Percentiles rank a stretch among this genome's conserved stretches.
Conservation (phyloP, 768 basidiomycete species). For the Tremella fuciformis region DNA sequence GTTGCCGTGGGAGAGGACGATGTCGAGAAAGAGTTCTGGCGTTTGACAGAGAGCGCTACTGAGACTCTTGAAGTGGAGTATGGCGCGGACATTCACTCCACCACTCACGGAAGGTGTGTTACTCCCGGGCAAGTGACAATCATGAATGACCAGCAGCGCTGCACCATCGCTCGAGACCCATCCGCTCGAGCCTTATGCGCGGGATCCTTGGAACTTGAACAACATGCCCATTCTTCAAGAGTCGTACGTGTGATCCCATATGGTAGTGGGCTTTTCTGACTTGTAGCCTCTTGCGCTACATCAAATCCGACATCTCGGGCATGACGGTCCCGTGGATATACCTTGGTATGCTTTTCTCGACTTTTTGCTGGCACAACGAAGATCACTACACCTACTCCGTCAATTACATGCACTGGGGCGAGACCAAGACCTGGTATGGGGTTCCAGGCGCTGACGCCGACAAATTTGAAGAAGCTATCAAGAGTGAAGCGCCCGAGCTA, state of each 20-base stretch:
- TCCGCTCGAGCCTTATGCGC: slow-evolving; percentile 78
- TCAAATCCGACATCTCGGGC: slow-evolving; percentile 97
- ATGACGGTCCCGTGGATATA: slow-evolving; percentile 99
- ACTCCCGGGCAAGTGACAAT: too few species aligned
- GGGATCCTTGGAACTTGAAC: slow-evolving; percentile 95
- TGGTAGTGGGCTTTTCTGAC: not conserved
- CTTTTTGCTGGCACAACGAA: slow-evolving; percentile 99
- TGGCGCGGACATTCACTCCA: slow-evolving; percentile 97
- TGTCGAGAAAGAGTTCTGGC: slow-evolving; percentile 94
- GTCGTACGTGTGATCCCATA: slow-evolving; percentile 55
- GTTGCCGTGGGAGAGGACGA: slow-evolving; percentile 76
- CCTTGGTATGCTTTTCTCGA: slow-evolving; percentile 97
- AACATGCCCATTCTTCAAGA: slow-evolving; percentile 91
- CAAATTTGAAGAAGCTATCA: slow-evolving; percentile 94
- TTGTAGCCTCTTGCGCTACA: slow-evolving; percentile 72
- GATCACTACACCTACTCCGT: slow-evolving; percentile 98
- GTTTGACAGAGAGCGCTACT: slow-evolving; percentile 78
- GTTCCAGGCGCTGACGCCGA: slow-evolving; percentile 93
- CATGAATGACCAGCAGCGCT: slow-evolving; percentile 59
- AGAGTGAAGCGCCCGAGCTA: slow-evolving; percentile 90
- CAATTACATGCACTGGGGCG: slow-evolving; percentile 98
- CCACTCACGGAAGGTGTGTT: slow-evolving; percentile 67
- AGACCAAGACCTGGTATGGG: slow-evolving; percentile 99
- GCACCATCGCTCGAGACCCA: slow-evolving; percentile 95
- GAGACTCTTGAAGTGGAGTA: slow-evolving; percentile 98